Evolutionary conservation across 345 rosid genomes (phyloP), one percentile per base, ranked within the genome.

Genomic region (Corchorus olitorius): DNA sequence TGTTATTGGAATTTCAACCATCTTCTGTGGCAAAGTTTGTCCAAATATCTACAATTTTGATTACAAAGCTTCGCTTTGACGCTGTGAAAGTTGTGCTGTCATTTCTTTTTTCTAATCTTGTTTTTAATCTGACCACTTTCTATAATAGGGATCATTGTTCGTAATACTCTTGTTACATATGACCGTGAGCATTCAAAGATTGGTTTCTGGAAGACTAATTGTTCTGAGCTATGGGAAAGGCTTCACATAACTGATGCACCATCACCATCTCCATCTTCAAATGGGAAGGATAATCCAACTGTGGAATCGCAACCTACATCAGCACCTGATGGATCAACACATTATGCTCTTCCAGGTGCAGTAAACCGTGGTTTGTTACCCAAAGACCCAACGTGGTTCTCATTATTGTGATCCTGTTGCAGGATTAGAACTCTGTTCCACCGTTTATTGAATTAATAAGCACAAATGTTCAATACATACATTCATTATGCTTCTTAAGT

Each of bases 171-270:
- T 78, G 98, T 93, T 41, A 82, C 84, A 74, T 96, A 96, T 85
- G 98, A 96, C 76, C 93, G 97, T 27, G 92, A 89, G 79, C 86
- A 91, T 81, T 86, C 91, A 39, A 91, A 85, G 80, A 86, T 93
- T 70, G 99, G 99, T 43, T 96, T 96, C 74, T 92, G 98, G 99
- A 96, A 94, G 88, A 96, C 99, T 22, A 93, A 96, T 77, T 96
- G 99, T 81, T 93, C 98, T 1, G 91, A 91, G 83, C 79, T 96
- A 76, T 92, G 94, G 85, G 90, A 88, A 85, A 92, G 90, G 83
- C 89, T 93, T 78, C 88, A 89, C 56, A 50, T 82, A 39, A 80
- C 81, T 78, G 82, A 79, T 83, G 84, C 84, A 75, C 80, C 84
- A 22, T 79, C 92, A 17, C 83, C 86, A 58, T 61, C 75, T 53